A percentile compares a stretch with the other conserved stretches of the same genome.
Conservation (phyloP, 805 yeast genomes). For the Torulaspora maleeae region DNA sequence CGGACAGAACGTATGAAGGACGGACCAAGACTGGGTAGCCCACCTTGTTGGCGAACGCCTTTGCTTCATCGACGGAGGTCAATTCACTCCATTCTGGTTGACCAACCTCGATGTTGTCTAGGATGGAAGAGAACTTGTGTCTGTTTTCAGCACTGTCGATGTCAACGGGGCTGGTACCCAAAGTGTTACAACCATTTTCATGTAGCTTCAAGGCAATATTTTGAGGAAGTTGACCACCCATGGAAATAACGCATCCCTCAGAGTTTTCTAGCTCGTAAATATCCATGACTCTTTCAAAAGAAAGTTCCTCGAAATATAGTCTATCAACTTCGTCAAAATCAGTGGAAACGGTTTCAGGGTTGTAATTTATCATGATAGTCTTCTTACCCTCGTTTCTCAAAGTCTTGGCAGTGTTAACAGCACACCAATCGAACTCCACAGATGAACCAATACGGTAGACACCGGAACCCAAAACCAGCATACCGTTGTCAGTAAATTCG, state of each 20-base stretch:
- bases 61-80: constrained; percentile 80
- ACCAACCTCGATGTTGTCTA: constrained; percentile 88
- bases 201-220: constrained; percentile 87
- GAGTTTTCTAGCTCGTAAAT: constrained; percentile 90
- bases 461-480: constrained; percentile 96
- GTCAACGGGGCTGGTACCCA: constrained; percentile 92
- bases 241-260: constrained; percentile 88
- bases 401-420: constrained; percentile 93
- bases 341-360: constrained; percentile 97
- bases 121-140: constrained; percentile 91
- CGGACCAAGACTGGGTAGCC: constrained; percentile 95
- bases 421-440: constrained; percentile 99
- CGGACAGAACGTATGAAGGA: constrained; percentile 94
- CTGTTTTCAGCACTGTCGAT: constrained; percentile 98
- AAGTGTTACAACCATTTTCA: constrained; percentile 73
- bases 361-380: constrained; percentile 94
- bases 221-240: constrained; percentile 98
- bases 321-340: constrained; percentile 98
- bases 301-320: constrained; percentile 90
- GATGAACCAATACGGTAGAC: constrained; percentile 98
- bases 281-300: constrained; percentile 95
- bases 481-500: constrained; percentile 81
- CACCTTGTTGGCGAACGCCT: constrained; percentile 74
- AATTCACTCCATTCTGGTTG: constrained; percentile 98
- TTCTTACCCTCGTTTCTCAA: constrained; percentile 80